Percentiles rank a stretch among this genome's conserved stretches.
These are phyloP conservation scores for Pythium sp. DNA, from an alignment of 352 stramenopile genomes.

Conservation along the genomic window DNA sequence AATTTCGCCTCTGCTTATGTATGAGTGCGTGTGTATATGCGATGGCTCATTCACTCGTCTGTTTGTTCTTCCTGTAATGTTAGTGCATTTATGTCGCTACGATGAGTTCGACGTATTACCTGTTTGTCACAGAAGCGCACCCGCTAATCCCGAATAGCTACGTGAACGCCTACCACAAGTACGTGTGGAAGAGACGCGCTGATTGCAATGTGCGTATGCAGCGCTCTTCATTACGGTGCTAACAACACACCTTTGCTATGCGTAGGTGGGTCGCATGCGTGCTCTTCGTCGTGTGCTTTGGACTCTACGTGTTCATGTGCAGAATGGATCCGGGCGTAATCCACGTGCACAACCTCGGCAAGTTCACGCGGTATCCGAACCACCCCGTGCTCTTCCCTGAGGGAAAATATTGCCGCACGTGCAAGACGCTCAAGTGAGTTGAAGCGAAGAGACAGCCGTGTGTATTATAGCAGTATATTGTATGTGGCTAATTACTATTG, in stretches of 20 bases:
- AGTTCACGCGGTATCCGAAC: conserved; percentile 62
- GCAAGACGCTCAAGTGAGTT: conserved; percentile 82
- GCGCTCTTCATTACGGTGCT: neutral
- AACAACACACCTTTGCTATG: conserved; percentile 5
- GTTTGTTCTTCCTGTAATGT: neutral
- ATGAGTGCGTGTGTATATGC: neutral
- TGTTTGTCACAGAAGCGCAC: conserved; percentile 69
- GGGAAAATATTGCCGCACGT: conserved; percentile 83
- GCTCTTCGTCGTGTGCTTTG: conserved; percentile 56
- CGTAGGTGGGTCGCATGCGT: conserved; percentile 40
- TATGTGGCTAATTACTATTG: too few species aligned
- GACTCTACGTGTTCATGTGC: conserved; percentile 73
- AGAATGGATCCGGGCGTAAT: conserved; percentile 74
- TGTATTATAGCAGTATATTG: neutral
- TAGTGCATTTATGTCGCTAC: conserved; percentile 74
- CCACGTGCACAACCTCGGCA: conserved; percentile 38
- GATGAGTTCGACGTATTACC: conserved; percentile 64
- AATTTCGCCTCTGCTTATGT: neutral
- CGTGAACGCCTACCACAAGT: conserved; percentile 64
- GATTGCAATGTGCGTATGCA: neutral
- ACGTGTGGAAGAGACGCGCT: neutral
- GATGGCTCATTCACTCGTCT: neutral
- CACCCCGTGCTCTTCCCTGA: conserved; percentile 81
- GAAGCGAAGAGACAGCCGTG: neutral
- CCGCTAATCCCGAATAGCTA: conserved; percentile 61